Evolutionary conservation across 179 eudicot genomes (phyloP), one percentile per base, ranked within the genome.

Genomic region (Heliamphora pulchella): DNA sequence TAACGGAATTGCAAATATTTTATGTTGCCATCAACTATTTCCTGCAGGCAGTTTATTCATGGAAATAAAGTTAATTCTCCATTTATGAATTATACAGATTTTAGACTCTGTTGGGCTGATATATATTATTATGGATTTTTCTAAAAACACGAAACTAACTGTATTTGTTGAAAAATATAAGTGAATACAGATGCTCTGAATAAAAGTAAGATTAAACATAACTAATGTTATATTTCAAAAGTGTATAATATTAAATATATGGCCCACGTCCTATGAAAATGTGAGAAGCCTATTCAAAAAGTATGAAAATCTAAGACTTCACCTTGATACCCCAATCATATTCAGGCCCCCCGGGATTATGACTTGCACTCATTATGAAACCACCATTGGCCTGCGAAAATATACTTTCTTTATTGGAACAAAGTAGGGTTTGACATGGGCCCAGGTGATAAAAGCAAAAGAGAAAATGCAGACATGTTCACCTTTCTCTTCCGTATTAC

Each of bases 321-420:
- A 96, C 99, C 97, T 96, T 93, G 87, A 96, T 94, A 68, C 99
- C 99, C 99, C 99, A 96, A 79, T 96, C 99, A 87, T 92, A 92
- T 43, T 96, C 99, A 22, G 96, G 99, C 48, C 98, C 99, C 70
- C 98, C 99, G 75, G 97, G 99, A 89, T 96, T 96, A 82, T 94
- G 99, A 86, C 99, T 96, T 71, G 98, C 98, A 87, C 99, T 96
- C 98, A 96, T 96, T 82, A 96, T 90, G 80, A 94, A 93, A 80
- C 97, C 99, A 81, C 99, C 99, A 90, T 96, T 94, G 68, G 98
- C 98, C 99, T 94, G 92, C 69, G 76, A 74, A 74, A 71, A 80
- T 53, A 58, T 51, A 17, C 47, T 74, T 68, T 39, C n/a, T 77
- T 78, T 20, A 53, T 65, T 43, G 58, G 72, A 11, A 58, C 4